These are phyloP conservation scores for Alternaria ventricosa DNA, from an alignment of 2,329 filamentous ascomycete genomes.

Conservation along the genomic window DNA sequence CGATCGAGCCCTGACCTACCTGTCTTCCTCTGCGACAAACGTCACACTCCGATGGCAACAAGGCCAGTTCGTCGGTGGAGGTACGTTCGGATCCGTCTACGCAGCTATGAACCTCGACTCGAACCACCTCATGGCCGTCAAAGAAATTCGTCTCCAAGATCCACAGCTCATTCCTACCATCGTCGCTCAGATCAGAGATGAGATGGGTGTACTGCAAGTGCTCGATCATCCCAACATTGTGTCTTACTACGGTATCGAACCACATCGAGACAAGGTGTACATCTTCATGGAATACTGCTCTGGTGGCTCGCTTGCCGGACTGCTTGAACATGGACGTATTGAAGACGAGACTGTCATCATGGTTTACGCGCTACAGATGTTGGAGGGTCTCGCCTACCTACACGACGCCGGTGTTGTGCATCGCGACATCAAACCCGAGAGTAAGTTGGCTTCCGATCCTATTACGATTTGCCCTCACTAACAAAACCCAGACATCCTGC, in stretches of 20 bases:
- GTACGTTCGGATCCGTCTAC: constrained; percentile 97
- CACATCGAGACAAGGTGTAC: constrained; percentile 98
- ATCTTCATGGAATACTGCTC: constrained; percentile 99
- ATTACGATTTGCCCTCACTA: background rate
- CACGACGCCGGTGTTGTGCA: constrained; percentile 93
- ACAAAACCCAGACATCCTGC: constrained; percentile 71
- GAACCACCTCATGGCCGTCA: constrained; percentile 96
- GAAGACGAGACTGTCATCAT: constrained; percentile 98
- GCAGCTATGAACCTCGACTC: constrained; percentile 97
- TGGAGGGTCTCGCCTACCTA: constrained; percentile 92
- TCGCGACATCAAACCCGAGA: constrained; percentile 97
- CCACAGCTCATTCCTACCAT: constrained; percentile 95
- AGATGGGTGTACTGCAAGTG: constrained; percentile 95
- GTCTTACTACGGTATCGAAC: constrained; percentile 96
- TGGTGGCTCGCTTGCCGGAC: constrained; percentile 85
- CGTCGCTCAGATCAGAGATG: constrained; percentile 90
- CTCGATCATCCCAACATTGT: constrained; percentile 98
- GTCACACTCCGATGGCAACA: constrained; percentile 97
- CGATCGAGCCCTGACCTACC: constrained; percentile 89
- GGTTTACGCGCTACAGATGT: constrained; percentile 92
- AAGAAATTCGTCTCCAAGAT: constrained; percentile 96
- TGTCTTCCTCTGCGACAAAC: constrained; percentile 93
- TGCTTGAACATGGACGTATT: constrained; percentile 94
- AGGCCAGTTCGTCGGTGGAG: constrained; percentile 96
- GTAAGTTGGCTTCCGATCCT: constrained; percentile 59